These are phyloP conservation scores for Mycena rebaudengoi DNA, from an alignment of 768 basidiomycete genomes.

Conservation along the genomic window DNA sequence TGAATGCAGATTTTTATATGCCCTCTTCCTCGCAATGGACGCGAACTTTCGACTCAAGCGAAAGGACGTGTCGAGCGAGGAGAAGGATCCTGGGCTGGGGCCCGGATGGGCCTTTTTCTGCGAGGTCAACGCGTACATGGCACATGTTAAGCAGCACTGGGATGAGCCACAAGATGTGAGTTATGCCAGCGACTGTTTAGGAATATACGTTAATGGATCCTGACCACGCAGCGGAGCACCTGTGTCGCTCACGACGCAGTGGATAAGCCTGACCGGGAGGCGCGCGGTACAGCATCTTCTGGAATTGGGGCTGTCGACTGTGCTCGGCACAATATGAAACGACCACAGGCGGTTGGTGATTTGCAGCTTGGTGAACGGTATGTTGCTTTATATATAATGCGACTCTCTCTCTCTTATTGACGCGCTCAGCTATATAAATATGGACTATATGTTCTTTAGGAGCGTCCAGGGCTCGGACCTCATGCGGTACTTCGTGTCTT, in stretches of 20 bases:
- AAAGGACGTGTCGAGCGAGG: too few species aligned
- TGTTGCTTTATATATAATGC: not conserved
- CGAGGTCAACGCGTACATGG: too few species aligned
- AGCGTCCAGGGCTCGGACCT: slow-evolving; percentile 17
- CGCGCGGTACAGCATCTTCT: slow-evolving; percentile 17
- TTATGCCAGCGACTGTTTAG: too few species aligned
- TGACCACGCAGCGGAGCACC: slow-evolving; percentile 3
- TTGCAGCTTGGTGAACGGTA: slow-evolving; percentile 29
- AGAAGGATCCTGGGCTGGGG: too few species aligned
- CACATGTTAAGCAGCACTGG: too few species aligned
- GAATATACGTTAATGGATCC: too few species aligned
- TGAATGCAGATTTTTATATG: too few species aligned
- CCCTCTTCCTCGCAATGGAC: too few species aligned
- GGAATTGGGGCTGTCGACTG: slow-evolving; percentile 30
- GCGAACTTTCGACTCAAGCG: too few species aligned
- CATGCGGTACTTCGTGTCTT: slow-evolving; percentile 23
- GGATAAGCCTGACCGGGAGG: slow-evolving; percentile 14
- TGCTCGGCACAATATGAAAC: slow-evolving; percentile 21
- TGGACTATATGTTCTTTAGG: slow-evolving; percentile 36
- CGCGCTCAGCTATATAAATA: slow-evolving; percentile 20
- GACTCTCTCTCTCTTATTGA: not conserved
- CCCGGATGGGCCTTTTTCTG: too few species aligned
- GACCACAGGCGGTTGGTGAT: slow-evolving; percentile 23
- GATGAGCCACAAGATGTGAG: too few species aligned
- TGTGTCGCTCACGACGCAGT: too few species aligned